Evolutionary conservation across 345 rosid genomes (phyloP), one percentile per base, ranked within the genome.

Genomic region (Boechera divaricarpa): DNA sequence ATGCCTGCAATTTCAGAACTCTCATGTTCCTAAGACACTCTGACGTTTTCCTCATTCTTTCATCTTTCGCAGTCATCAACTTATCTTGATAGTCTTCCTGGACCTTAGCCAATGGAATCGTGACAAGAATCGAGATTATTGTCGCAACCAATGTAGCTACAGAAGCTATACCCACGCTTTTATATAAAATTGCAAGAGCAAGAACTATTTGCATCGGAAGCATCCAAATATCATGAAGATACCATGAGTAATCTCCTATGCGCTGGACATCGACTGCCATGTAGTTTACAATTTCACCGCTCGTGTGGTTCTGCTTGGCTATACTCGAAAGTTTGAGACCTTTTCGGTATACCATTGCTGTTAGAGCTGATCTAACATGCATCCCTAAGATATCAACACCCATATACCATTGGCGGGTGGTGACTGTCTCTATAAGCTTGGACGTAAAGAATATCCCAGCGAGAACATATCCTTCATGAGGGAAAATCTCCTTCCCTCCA

Each of bases 211-310:
- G 99, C 87, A 93, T 56, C 15, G 99, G 99, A 79, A 96, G 98
- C 99, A 96, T 92, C 99, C 99, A 96, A 78, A 93, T 86, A 80
- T 93, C 99, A 82, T 96, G 98, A 58, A 96, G 96, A 83, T 93
- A 91, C 99, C 99, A 96, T 2, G 98, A 87, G 83, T 88, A 96
- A 61, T 96, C 99, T 75, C 99, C 99, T 8, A 96, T 81, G 67
- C 98, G 89, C 81, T 96, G 99, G 52, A 96, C 98, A 83, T 96
- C 99, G 63, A 93, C 96, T 59, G 99, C 99, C 99, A 96, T 93
- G 83, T 93, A 96, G 69, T 91, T 96, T 53, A 96, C 94, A 78
- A 96, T 86, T 76, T 93, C 99, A 53, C 99, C 98, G 70, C 97
- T 96, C 4, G 97, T 91, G 83, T 93, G 98, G 72, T 87, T 89